Conservation (phyloP, 441 rosid genomes). For the Erodium moschatum region DNA sequence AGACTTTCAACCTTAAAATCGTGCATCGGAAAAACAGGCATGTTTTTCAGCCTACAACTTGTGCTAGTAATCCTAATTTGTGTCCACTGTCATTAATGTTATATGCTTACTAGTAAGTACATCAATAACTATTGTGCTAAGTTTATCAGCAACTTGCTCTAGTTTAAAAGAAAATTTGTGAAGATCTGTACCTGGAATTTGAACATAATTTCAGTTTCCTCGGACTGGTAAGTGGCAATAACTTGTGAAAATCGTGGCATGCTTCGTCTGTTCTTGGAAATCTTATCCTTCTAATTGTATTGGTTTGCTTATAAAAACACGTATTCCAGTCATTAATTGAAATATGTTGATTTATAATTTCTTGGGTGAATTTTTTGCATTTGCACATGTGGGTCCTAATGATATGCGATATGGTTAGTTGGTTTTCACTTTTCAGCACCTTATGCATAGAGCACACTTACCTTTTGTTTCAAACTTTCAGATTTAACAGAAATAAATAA, state of each 20-base stretch:
- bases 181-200: not conserved
- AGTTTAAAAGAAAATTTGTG: not conserved
- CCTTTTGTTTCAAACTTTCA: not conserved
- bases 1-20: slow-evolving; percentile 87
- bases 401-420: not conserved
- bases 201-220: not conserved
- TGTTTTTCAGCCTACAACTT: no score
- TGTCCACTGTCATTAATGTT: not conserved
- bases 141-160: not conserved
- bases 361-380: no score
- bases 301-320: no score
- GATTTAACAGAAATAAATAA: no score
- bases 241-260: not conserved
- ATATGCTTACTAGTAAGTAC: not conserved
- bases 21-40: slow-evolving; percentile 97
- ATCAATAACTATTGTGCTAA: not conserved
- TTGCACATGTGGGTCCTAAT: not conserved
- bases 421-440: not conserved
- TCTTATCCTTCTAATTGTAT: no score
- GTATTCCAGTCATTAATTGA: not conserved
- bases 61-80: not conserved
- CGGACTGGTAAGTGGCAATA: not conserved
- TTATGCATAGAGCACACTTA: not conserved
- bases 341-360: no score
- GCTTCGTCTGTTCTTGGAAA: no score